Percentiles rank a stretch among this genome's conserved stretches.
phyloP scores from a whole-genome alignment of 768 basidiomycete species.

The Suillus cothurnatus region DNA sequence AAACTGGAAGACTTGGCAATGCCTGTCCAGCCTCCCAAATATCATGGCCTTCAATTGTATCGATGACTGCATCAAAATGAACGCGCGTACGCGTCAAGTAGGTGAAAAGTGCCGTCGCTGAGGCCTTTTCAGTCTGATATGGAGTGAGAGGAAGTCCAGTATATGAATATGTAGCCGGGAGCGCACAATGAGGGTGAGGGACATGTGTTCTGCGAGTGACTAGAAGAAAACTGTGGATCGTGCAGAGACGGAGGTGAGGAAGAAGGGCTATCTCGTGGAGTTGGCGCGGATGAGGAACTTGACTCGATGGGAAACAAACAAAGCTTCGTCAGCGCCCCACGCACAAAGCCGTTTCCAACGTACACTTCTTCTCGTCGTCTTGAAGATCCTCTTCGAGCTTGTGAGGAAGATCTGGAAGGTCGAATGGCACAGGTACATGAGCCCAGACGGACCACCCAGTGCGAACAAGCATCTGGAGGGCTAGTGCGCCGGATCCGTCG shows the following conservation, averaged over 20 bases:
- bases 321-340: slow-evolving; percentile 80
- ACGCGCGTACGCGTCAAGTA: slow-evolving; percentile 31
- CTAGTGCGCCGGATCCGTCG: slow-evolving; percentile 74
- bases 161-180: slow-evolving; percentile 34
- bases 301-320: slow-evolving; percentile 51
- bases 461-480: slow-evolving; percentile 72
- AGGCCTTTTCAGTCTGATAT: slow-evolving; percentile 30
- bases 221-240: slow-evolving; percentile 25
- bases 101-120: slow-evolving; percentile 26
- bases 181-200: slow-evolving; percentile 28
- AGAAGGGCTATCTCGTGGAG: slow-evolving; percentile 21
- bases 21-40: slow-evolving; percentile 76
- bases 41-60: slow-evolving; percentile 78
- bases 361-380: slow-evolving; percentile 34
- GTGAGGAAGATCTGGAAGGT: slow-evolving; percentile 35
- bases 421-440: slow-evolving; percentile 51
- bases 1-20: slow-evolving; percentile 47
- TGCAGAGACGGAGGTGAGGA: slow-evolving; percentile 30
- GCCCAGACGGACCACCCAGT: slow-evolving; percentile 77
- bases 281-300: slow-evolving; percentile 20
- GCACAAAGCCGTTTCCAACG: slow-evolving; percentile 52
- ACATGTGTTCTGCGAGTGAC: slow-evolving; percentile 29
- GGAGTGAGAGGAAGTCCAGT: slow-evolving; percentile 29
- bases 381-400: slow-evolving; percentile 36
- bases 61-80: slow-evolving; percentile 77